Evolutionary conservation across 352 stramenopile genomes (phyloP).

Genomic region (Phytophthora ohioensis): DNA sequence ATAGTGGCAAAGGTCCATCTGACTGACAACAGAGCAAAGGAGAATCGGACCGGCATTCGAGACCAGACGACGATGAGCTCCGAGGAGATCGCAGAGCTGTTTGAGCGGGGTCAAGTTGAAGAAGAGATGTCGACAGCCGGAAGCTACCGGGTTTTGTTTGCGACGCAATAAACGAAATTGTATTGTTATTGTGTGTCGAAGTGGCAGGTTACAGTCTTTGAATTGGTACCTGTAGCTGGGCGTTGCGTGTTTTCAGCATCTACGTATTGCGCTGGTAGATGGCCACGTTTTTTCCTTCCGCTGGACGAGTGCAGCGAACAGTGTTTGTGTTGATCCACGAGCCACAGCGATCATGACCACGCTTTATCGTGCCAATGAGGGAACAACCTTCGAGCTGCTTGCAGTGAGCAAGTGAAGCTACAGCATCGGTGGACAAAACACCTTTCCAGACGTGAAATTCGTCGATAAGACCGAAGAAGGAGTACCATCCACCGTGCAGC

Average conservation of each 20-base stretch:
- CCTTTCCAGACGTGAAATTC: slow-evolving; percentile 36
- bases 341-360: slow-evolving; percentile 15
- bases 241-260: no score
- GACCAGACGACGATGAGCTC: slow-evolving; percentile 39
- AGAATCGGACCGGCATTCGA: slow-evolving; percentile 9
- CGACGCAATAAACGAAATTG: slow-evolving; percentile 34
- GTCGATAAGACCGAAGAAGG: slow-evolving; percentile 45
- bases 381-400: not conserved
- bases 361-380: slow-evolving; percentile 15
- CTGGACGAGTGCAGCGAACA: slow-evolving; percentile 22
- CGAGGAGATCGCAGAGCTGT: slow-evolving; percentile 32
- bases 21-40: not conserved
- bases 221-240: not conserved
- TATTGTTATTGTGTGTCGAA: not conserved
- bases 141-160: slow-evolving; percentile 44
- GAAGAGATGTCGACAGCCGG: slow-evolving; percentile 42
- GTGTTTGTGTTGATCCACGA: slow-evolving; percentile 18
- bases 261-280: not conserved
- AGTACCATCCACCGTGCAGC: slow-evolving; percentile 37
- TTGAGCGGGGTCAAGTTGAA: slow-evolving; percentile 28
- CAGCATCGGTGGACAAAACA: slow-evolving; percentile 3
- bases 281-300: slow-evolving; percentile 25
- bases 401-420: slow-evolving; percentile 17
- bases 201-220: not conserved
- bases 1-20: not conserved